Percentiles rank a stretch among this genome's conserved stretches.
Conservation (phyloP, 768 basidiomycete species). For the Gloeopeniophorella convolvens region DNA sequence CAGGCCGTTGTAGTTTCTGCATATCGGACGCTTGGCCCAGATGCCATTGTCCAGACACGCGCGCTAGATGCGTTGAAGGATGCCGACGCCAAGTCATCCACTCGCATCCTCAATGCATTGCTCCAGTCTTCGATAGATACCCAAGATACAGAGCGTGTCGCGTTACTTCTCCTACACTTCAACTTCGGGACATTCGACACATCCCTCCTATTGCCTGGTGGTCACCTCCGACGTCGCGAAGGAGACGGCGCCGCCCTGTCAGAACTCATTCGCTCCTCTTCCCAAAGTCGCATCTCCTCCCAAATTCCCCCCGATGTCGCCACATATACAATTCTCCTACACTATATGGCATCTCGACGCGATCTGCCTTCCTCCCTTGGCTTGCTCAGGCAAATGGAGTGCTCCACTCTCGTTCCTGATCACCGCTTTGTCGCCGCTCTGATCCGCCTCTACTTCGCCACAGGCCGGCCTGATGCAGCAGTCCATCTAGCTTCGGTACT, state of each 20-base stretch:
- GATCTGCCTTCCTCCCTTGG: constrained; percentile 1
- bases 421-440: constrained; percentile 17
- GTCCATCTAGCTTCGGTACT: constrained; percentile 2
- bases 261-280: constrained; percentile 3
- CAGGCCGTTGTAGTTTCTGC: constrained; percentile 51
- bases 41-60: constrained; percentile 45
- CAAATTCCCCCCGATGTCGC: constrained; percentile 18
- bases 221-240: constrained; percentile 2
- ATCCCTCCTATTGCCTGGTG: constrained; percentile 5
- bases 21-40: constrained; percentile 55
- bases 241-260: constrained; percentile 6
- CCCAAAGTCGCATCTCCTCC: background rate
- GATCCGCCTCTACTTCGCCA: constrained; percentile 14
- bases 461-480: constrained; percentile 6
- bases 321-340: constrained; percentile 20
- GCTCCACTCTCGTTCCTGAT: constrained; percentile 12
- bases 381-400: constrained; percentile 10
- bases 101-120: constrained; percentile 63
- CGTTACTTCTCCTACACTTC: constrained; percentile 47
- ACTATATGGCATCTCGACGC: constrained; percentile 5
- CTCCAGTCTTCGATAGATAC: constrained; percentile 54
- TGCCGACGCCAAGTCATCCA: constrained; percentile 36
- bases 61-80: constrained; percentile 42
- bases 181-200: constrained; percentile 19
- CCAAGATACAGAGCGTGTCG: constrained; percentile 41